Conservation (phyloP, 306 rosid genomes). For the Ceratonia siliqua region DNA sequence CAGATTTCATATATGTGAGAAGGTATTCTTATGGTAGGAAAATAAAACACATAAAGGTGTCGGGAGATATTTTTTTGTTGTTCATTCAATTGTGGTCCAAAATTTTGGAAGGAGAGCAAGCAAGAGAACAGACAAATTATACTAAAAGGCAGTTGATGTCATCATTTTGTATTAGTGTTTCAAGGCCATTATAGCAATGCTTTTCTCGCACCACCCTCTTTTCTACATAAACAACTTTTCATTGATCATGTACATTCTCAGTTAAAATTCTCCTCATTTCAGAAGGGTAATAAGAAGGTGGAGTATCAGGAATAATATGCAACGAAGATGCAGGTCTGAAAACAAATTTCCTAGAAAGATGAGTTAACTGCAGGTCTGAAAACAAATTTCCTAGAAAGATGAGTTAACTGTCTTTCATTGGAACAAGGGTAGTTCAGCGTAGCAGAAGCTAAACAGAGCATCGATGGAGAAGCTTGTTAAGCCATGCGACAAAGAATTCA, state of each 20-base stretch:
- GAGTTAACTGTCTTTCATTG: slow-evolving; percentile 1
- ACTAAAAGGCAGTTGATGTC: slow-evolving; percentile 44
- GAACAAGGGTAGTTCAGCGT: not conserved
- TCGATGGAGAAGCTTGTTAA: slow-evolving; percentile 65
- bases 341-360: slow-evolving; percentile 7
- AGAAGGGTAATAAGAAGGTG: slow-evolving; percentile 23
- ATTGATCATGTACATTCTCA: slow-evolving; percentile 14
- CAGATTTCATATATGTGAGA: slow-evolving; percentile 5
- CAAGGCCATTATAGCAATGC: slow-evolving; percentile 28
- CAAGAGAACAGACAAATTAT: slow-evolving; percentile 51
- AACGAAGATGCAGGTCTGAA: slow-evolving; percentile 23
- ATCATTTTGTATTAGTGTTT: slow-evolving; percentile 41
- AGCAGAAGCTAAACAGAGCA: slow-evolving; percentile 24
- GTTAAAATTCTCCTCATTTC: slow-evolving; percentile 37
- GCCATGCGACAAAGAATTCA: slow-evolving; percentile 65
- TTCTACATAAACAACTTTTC: slow-evolving; percentile 18
- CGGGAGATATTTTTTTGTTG: slow-evolving; percentile 41
- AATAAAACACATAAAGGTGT: slow-evolving; percentile 13
- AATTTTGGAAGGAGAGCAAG: slow-evolving; percentile 28
- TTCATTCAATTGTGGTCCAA: slow-evolving; percentile 56
- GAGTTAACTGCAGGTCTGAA: slow-evolving; percentile 20
- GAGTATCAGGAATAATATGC: not conserved
- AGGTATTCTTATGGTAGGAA: slow-evolving; percentile 34
- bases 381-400: slow-evolving; percentile 7
- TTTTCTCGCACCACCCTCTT: slow-evolving; percentile 15